Percentiles rank a stretch among this genome's conserved stretches.
phyloP scores from a whole-genome alignment of 257 asterid genomes.

The Scutellaria galericulata region DNA sequence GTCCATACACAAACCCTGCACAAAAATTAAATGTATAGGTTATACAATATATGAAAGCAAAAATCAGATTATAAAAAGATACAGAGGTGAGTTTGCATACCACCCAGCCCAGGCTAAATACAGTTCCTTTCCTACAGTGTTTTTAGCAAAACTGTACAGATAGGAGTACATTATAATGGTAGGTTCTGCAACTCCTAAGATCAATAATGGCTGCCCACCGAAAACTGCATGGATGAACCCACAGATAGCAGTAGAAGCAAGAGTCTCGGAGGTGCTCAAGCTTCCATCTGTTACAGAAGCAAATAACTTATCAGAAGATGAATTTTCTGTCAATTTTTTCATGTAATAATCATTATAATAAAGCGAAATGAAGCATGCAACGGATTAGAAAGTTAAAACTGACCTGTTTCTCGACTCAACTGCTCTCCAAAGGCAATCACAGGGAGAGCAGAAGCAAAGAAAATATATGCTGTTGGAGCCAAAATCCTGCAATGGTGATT shows the following conservation, averaged over 20 bases:
- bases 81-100: conserved; percentile 44
- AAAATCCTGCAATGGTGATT: conserved; percentile 63
- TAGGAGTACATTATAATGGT: conserved; percentile 90
- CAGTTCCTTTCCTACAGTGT: conserved; percentile 64
- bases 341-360: not conserved
- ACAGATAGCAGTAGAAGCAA: conserved; percentile 83
- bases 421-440: conserved; percentile 95
- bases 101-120: conserved; percentile 94
- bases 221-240: conserved; percentile 81
- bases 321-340: not conserved
- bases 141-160: conserved; percentile 63
- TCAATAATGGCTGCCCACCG: conserved; percentile 93
- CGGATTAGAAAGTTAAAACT: conserved; percentile 2
- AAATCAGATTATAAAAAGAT: not conserved
- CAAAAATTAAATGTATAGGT: not conserved
- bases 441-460: conserved; percentile 96
- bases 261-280: conserved; percentile 85
- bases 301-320: conserved; percentile 20
- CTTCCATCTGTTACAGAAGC: conserved; percentile 61
- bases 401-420: conserved; percentile 90
- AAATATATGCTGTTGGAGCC: conserved; percentile 87
- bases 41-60: not conserved
- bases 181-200: conserved; percentile 96
- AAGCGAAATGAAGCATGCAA: not conserved
- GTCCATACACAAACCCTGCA: conserved; percentile 94